Conservation (phyloP, 2,329 filamentous ascomycete genomes). For the Bisporella sp. region DNA sequence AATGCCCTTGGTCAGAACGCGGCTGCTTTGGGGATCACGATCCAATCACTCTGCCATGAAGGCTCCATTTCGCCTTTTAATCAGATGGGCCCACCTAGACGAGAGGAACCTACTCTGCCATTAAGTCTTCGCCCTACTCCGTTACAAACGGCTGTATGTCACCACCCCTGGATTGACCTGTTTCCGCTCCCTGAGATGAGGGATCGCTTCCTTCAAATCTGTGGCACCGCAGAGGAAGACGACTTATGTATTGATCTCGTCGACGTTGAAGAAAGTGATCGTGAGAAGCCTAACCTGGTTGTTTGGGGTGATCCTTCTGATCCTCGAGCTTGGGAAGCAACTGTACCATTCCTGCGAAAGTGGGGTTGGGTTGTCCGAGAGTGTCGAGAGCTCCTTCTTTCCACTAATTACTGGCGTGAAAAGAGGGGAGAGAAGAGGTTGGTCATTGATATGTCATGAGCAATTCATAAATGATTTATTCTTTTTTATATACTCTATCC, state of each 20-base stretch:
- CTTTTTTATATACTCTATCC: too few relatives aligned
- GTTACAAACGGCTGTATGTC: constrained; percentile 21
- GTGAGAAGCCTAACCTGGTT: constrained; percentile 24
- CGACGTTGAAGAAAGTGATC: constrained; percentile 7
- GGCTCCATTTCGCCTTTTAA: constrained; percentile 6
- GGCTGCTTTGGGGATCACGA: constrained; percentile 2
- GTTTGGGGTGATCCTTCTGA: constrained; percentile 33
- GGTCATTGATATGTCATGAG: too few relatives aligned
- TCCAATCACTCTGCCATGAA: constrained; percentile 1
- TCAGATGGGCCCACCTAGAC: neutral
- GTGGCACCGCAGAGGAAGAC: constrained; percentile 13
- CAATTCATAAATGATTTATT: too few relatives aligned
- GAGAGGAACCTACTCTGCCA: neutral
- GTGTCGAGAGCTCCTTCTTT: constrained; percentile 25
- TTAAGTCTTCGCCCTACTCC: constrained; percentile 4
- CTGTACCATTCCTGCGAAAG: constrained; percentile 27
- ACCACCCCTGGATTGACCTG: constrained; percentile 32
- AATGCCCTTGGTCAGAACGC: constrained; percentile 14
- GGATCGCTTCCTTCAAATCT: constrained; percentile 26
- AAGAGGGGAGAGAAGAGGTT: constrained; percentile 24
- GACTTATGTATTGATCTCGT: constrained; percentile 15
- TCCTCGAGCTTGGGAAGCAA: constrained; percentile 31
- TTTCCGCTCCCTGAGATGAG: constrained; percentile 28
- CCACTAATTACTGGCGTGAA: constrained; percentile 29
- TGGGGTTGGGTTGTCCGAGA: constrained; percentile 30